Base-by-base conservation (phyloP, 495 filamentous ascomycete genomes). In the Aspergillus saccharolyticus region DNA sequence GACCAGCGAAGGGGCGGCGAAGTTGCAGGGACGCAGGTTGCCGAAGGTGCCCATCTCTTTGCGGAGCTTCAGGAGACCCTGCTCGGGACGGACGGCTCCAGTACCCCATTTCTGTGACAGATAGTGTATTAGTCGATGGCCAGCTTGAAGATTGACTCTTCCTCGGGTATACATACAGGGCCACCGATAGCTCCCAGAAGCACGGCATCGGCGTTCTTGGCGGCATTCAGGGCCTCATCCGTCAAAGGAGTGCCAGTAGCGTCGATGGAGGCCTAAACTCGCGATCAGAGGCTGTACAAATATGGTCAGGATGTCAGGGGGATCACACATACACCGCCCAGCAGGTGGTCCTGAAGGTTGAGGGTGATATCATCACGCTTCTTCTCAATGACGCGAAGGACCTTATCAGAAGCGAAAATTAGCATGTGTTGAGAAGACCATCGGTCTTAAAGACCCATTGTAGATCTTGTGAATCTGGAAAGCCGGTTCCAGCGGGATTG, bases 11-110 rank as follows among this genome's bases (percentile, higher is more conserved):
- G 93, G 89, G 22, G 92, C 90, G 42, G 93, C 90, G 79, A 98
- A 98, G 82, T 86, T 92, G 84, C 94, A 98, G 5, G 94, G 94
- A 4, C 94, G 91, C 48, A 98, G 88, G 83, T 98, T 98, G 63
- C 93, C 94, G 77, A 94, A 98, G 63, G 94, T 89, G 67, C 81
- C 79, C 80, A 98, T 88, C 71, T 96, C 88, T 73, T 96, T 97
- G 78, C 94, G 91, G 46, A 98, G 89, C 61, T 80, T 83, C 53
- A 98, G 88, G 69, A 98, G 83, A 56, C 94, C 94, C 75, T 97
- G 93, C 68, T 98, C 94, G 5, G 94, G 94, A 49, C 94, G 89
- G 57, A 97, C 88, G 52, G 82, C 69, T 60, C 90, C 89, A 4
- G 89, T 91, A 55, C 94, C 94, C 90, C 95, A 98, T 93, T 98